Conservation (phyloP, 768 basidiomycete species). For the Phaffia australis region DNA sequence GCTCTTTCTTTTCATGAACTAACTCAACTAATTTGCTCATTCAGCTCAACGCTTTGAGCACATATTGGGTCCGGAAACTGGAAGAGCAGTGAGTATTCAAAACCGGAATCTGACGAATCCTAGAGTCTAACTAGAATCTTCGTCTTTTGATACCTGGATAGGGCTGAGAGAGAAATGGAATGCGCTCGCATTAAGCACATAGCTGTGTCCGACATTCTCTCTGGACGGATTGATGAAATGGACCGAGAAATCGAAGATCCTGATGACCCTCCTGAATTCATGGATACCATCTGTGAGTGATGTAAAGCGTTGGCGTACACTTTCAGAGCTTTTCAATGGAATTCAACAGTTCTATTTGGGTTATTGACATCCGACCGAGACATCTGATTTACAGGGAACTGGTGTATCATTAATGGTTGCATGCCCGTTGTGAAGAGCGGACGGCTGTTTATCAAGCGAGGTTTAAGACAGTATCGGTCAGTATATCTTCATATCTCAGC, state of each 20-base stretch:
- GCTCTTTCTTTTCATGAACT: slow-evolving; percentile 40
- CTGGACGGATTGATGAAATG: not conserved
- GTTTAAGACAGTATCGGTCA: slow-evolving; percentile 66
- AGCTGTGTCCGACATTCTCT: slow-evolving; percentile 2
- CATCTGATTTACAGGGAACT: slow-evolving; percentile 62
- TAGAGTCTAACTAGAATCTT: not conserved
- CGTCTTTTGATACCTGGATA: not conserved
- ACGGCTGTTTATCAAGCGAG: slow-evolving; percentile 59
- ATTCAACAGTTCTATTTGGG: slow-evolving; percentile 29
- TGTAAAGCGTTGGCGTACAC: not conserved
- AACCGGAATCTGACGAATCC: not conserved
- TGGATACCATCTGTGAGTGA: slow-evolving; percentile 9
- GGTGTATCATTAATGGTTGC: slow-evolving; percentile 76
- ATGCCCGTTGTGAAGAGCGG: slow-evolving; percentile 63
- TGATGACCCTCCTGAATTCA: slow-evolving; percentile 45
- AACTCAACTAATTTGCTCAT: slow-evolving; percentile 76
- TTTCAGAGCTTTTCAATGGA: slow-evolving; percentile 32
- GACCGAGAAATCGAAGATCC: slow-evolving; percentile 42
- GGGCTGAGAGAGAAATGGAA: slow-evolving; percentile 19
- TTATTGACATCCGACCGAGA: slow-evolving; percentile 33
- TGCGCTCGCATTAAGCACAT: slow-evolving; percentile 12
- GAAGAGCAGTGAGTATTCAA: no score
- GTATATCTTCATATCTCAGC: slow-evolving; percentile 31
- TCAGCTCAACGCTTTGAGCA: slow-evolving; percentile 11
- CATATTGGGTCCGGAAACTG: slow-evolving; percentile 8